Evolutionary conservation across 805 yeast species (phyloP).

Genomic region (Candida pseudofarinosa): DNA sequence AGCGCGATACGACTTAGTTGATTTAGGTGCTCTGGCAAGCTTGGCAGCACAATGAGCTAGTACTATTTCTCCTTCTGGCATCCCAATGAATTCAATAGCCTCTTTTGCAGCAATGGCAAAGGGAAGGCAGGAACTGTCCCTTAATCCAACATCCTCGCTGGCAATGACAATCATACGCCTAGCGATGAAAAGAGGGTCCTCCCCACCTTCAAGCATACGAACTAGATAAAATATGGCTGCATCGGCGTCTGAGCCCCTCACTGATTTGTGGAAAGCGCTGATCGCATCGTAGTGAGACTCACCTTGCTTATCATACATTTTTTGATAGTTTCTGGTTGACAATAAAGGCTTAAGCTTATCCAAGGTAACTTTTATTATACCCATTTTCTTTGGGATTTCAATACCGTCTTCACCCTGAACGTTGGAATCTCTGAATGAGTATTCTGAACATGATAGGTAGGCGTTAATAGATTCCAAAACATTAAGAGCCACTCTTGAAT

Average conservation of each 20-base stretch:
- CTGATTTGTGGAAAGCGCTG: conserved; percentile 90
- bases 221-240: conserved; percentile 86
- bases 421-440: conserved; percentile 13
- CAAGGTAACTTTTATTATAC: conserved; percentile 37
- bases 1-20: conserved; percentile 81
- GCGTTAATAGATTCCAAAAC: conserved; percentile 71
- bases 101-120: conserved; percentile 83
- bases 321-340: conserved; percentile 42
- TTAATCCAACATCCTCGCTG: conserved; percentile 86
- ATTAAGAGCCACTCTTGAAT: conserved; percentile 80
- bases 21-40: conserved; percentile 78
- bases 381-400: conserved; percentile 13
- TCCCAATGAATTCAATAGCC: conserved; percentile 83
- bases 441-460: conserved; percentile 36
- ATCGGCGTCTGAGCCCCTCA: conserved; percentile 85
- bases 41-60: conserved; percentile 93
- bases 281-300: conserved; percentile 94
- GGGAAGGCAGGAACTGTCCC: conserved; percentile 80
- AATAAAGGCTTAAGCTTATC: conserved; percentile 37
- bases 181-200: conserved; percentile 85
- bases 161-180: conserved; percentile 93
- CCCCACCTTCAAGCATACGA: conserved; percentile 90
- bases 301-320: conserved; percentile 79
- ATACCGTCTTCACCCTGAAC: conserved; percentile 14
- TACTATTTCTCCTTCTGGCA: conserved; percentile 90